Conservation (phyloP, 345 rosid species). For the Populus euphratica region DNA sequence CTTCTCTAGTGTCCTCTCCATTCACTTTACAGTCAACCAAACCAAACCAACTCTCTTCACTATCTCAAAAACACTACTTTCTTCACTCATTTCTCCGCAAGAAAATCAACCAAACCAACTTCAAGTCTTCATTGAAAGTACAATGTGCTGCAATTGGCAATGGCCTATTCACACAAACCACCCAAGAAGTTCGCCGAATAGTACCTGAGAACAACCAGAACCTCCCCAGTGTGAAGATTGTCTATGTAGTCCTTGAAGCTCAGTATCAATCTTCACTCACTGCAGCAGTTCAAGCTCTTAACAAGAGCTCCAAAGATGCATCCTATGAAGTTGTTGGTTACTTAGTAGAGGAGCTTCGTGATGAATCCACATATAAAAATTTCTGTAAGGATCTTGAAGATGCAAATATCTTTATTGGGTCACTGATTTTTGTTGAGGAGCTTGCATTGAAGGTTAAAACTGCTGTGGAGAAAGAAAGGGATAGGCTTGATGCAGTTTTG, state of each 20-base stretch:
- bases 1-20: conserved; percentile 66
- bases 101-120: conserved; percentile 28
- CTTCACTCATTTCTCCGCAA: conserved; percentile 67
- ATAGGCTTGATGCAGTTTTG: conserved; percentile 89
- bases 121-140: conserved; percentile 45
- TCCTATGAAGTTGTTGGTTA: conserved; percentile 88
- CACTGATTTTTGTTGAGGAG: conserved; percentile 93
- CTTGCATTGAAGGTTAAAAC: conserved; percentile 74
- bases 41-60: conserved; percentile 67
- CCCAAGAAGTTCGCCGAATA: conserved; percentile 83
- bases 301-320: conserved; percentile 56
- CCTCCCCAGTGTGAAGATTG: conserved; percentile 77
- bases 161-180: conserved; percentile 93
- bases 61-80: conserved; percentile 65
- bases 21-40: conserved; percentile 62
- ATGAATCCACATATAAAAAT: conserved; percentile 54
- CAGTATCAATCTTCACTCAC: conserved; percentile 92
- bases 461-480: conserved; percentile 93
- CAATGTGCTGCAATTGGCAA: conserved; percentile 72
- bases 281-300: conserved; percentile 69
- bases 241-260: conserved; percentile 94
- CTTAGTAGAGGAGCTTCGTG: conserved; percentile 93
- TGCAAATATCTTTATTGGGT: conserved; percentile 89
- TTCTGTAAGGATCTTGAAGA: conserved; percentile 87
- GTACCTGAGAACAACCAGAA: conserved; percentile 65